A percentile compares a stretch with the other conserved stretches of the same genome.
These are phyloP conservation scores for Trichoderma hamatum DNA, from an alignment of 2,329 filamentous ascomycete species.

Conservation along the genomic window DNA sequence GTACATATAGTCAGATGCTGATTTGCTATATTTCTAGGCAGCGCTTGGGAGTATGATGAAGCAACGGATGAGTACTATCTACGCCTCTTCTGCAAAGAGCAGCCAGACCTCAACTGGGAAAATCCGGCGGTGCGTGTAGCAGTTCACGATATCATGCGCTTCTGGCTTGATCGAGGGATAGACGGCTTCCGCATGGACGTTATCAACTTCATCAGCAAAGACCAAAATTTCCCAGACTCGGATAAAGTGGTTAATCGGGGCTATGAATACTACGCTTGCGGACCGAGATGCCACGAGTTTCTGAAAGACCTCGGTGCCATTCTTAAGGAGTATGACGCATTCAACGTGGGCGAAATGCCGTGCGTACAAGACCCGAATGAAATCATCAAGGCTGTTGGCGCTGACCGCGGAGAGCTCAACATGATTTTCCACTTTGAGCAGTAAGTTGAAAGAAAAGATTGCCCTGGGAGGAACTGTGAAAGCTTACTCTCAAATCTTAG, in stretches of 20 bases:
- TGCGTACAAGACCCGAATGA: conserved; percentile 47
- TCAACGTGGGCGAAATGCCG: conserved; percentile 57
- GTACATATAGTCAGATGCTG: not conserved
- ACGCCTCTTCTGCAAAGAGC: conserved; percentile 68
- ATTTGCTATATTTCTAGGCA: conserved; percentile 37
- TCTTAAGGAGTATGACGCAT: conserved; percentile 51
- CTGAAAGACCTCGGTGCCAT: conserved; percentile 50
- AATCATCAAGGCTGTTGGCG: conserved; percentile 54
- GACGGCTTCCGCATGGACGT: conserved; percentile 70
- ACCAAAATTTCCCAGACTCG: conserved; percentile 57
- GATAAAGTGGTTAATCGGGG: conserved; percentile 39
- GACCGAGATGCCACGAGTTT: conserved; percentile 52
- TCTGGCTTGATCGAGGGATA: conserved; percentile 72
- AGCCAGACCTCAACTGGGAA: conserved; percentile 81
- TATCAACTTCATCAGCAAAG: conserved; percentile 69
- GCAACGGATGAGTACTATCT: conserved; percentile 60
- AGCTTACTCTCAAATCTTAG: conserved; percentile 33
- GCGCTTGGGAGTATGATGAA: conserved; percentile 55
- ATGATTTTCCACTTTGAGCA: conserved; percentile 77
- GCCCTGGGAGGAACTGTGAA: not conserved
- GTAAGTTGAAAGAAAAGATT: conserved; percentile 39
- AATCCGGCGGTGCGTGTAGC: conserved; percentile 65
- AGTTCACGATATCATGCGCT: conserved; percentile 69
- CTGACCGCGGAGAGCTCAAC: conserved; percentile 61
- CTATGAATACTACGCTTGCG: conserved; percentile 56